Base-by-base conservation (phyloP, 2,329 filamentous ascomycete species). In the Ophiostoma triangulosporum region DNA sequence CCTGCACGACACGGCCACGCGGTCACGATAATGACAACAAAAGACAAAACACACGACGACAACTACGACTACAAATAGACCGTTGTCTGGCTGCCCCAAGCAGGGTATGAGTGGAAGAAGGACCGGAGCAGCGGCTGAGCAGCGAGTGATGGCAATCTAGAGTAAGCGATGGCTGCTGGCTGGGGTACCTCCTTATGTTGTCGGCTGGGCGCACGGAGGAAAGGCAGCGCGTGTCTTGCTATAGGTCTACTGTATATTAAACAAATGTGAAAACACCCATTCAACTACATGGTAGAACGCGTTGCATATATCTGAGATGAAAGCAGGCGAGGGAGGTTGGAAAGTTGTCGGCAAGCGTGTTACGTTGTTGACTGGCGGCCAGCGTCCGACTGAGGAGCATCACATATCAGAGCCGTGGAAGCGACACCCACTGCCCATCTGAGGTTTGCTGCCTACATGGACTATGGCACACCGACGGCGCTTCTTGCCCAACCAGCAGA, bases 381-480 rank as follows among this genome's bases (percentile, higher is more conserved):
- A n/a, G n/a, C n/a, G n/a, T n/a, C n/a, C 29, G 6, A 31, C 27
- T 29, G 12, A 29, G 15, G 3, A 7, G 24, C 43, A 27, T 29
- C 24, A n/a, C n/a, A n/a, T n/a, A n/a, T n/a, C n/a, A n/a, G n/a
- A n/a, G n/a, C n/a, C n/a, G n/a, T n/a, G n/a, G n/a, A n/a, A n/a
- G n/a, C n/a, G n/a, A n/a, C n/a, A n/a, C n/a, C n/a, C n/a, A n/a
- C n/a, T n/a, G n/a, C n/a, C n/a, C n/a, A n/a, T n/a, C n/a, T n/a
- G n/a, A 70, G 68, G 31, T 80, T 74, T 64, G 70, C 73, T 14
- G 63, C 79, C 27, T 83, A 81, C 63, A 71, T 82, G 62, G 78
- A 83, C 66, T 82, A 82, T 61, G 79, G 79, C 50, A 76, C 77
- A 0, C 78, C 80, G 0, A 69, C 70, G 0, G 78, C 71, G 1